phyloP scores from a whole-genome alignment of 2,329 filamentous ascomycete species.

The Diaporthe sp. region DNA sequence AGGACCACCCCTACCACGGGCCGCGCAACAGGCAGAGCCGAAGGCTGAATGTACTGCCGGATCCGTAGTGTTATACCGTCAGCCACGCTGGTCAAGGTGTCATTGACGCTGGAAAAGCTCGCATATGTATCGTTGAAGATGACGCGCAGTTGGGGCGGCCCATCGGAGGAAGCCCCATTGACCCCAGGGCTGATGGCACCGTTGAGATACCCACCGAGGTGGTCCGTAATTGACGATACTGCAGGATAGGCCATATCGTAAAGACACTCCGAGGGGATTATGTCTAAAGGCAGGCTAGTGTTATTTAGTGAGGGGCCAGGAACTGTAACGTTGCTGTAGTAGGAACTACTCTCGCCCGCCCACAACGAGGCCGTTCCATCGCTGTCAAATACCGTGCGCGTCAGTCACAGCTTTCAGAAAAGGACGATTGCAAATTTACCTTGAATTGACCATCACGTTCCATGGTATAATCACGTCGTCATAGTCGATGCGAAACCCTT shows the following conservation, averaged over 20 bases:
- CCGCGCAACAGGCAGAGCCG: not conserved
- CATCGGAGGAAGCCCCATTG: not conserved
- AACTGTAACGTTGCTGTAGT: not conserved
- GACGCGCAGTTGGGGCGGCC: not conserved
- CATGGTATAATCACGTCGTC: slow-evolving; percentile 10
- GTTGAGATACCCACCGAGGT: not conserved
- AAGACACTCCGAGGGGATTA: not conserved
- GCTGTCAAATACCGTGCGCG: not conserved
- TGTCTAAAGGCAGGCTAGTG: not conserved
- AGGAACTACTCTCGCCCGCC: not conserved
- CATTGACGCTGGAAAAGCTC: not conserved
- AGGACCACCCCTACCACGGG: not conserved
- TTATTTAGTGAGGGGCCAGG: not conserved
- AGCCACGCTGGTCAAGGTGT: not conserved
- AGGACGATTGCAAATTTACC: not conserved
- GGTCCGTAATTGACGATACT: not conserved
- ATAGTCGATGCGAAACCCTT: not conserved
- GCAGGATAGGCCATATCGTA: not conserved
- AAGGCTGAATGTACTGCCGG: not conserved
- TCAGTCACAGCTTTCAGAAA: not conserved
- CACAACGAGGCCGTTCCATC: slow-evolving; percentile 5
- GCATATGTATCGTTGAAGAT: slow-evolving; percentile 9
- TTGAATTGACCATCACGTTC: slow-evolving; percentile 3
- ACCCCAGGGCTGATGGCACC: not conserved
- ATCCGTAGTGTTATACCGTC: not conserved